phyloP scores from a whole-genome alignment of 768 basidiomycete species.

The Mycena crocata region DNA sequence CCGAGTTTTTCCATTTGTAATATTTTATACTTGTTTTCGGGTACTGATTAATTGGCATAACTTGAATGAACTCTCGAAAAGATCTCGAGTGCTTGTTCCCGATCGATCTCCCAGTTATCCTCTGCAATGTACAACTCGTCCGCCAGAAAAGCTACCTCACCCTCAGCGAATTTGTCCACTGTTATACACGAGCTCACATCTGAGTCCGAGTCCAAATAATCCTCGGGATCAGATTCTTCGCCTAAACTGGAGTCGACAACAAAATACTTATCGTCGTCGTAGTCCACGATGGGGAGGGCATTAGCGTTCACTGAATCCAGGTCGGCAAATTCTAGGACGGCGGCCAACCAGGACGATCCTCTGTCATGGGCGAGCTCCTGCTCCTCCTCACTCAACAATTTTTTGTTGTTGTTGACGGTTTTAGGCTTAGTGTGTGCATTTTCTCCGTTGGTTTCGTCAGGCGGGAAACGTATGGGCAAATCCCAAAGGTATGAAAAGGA shows the following conservation, averaged over 20 bases:
- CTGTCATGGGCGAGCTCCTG: not conserved
- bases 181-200: not conserved
- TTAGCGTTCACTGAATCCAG: not conserved
- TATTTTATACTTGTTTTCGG: too few species aligned
- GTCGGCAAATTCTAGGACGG: slow-evolving; percentile 2
- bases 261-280: not conserved
- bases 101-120: slow-evolving; percentile 3
- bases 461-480: slow-evolving; percentile 6
- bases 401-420: too few species aligned
- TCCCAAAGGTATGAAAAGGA: slow-evolving; percentile 2
- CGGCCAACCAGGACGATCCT: not conserved
- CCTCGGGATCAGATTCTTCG: not conserved
- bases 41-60: too few species aligned
- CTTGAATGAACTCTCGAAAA: not conserved
- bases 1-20: too few species aligned
- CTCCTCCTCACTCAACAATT: not conserved
- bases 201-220: slow-evolving; percentile 10
- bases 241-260: not conserved
- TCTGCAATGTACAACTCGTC: not conserved
- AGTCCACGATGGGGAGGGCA: not conserved
- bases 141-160: too few species aligned
- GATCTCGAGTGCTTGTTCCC: slow-evolving; percentile 5
- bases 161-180: not conserved
- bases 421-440: not conserved
- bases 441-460: not conserved